Conservation (phyloP, 257 asterid genomes). For the Ilex asprella region DNA sequence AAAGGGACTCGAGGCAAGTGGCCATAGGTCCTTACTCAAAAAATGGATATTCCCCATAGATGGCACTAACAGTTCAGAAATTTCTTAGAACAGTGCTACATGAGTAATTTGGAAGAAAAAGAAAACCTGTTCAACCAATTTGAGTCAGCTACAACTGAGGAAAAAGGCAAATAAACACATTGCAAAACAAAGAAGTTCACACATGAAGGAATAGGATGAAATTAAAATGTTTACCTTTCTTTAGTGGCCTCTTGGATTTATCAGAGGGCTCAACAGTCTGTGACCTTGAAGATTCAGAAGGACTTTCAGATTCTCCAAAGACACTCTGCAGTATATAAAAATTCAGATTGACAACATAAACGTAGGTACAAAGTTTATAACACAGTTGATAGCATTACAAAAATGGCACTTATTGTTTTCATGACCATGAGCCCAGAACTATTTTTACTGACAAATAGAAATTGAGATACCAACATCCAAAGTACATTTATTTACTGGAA, state of each 20-base stretch:
- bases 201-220: background rate
- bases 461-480: too few relatives aligned
- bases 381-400: too few relatives aligned
- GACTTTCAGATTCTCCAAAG: slow-evolving; percentile 60
- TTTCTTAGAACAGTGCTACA: background rate
- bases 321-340: slow-evolving; percentile 41
- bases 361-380: too few relatives aligned
- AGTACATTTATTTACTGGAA: too few relatives aligned
- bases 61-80: background rate
- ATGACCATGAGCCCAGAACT: too few relatives aligned
- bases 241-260: slow-evolving; percentile 42
- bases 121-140: background rate
- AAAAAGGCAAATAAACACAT: background rate
- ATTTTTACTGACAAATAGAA: too few relatives aligned
- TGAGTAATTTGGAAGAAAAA: background rate
- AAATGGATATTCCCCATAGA: background rate
- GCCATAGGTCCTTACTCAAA: too few relatives aligned
- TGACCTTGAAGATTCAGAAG: slow-evolving; percentile 46
- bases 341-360: background rate
- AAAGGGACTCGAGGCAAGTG: too few relatives aligned
- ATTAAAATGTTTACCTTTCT: slow-evolving; percentile 46
- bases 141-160: background rate
- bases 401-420: too few relatives aligned
- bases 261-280: slow-evolving; percentile 46
- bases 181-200: background rate